Conservation (phyloP, 2,329 filamentous ascomycete species). For the Talaromyces sp. region DNA sequence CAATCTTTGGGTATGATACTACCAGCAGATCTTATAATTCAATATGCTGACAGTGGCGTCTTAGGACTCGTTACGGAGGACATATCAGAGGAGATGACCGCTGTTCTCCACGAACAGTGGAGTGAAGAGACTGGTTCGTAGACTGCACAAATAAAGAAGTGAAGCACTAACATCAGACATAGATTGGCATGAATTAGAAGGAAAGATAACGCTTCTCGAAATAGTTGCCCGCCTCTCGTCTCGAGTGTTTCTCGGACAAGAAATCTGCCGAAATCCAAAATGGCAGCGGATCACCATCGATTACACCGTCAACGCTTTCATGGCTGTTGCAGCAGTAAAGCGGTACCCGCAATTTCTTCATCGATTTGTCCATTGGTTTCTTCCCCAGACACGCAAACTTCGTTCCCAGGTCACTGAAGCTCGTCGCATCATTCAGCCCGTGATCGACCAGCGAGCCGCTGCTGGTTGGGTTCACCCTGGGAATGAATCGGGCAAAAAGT, state of each 20-base stretch:
- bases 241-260: conserved; percentile 15
- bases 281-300: conserved; percentile 14
- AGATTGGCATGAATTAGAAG: conserved; percentile 11
- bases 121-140: conserved; percentile 4
- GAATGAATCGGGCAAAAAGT: not conserved
- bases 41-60: not conserved
- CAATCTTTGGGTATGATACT: conserved; percentile 1
- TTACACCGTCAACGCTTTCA: conserved; percentile 12
- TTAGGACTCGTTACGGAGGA: conserved; percentile 7
- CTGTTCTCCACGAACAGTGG: conserved; percentile 4
- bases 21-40: too few species aligned
- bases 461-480: not conserved
- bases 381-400: conserved; percentile 33
- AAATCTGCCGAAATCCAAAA: conserved; percentile 13
- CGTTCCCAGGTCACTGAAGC: conserved; percentile 32
- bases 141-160: not conserved
- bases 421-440: conserved; percentile 24
- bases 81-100: conserved; percentile 7
- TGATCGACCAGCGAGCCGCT: conserved; percentile 11
- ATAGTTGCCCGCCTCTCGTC: conserved; percentile 13
- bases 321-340: conserved; percentile 30
- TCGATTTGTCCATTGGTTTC: conserved; percentile 35
- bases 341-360: conserved; percentile 33
- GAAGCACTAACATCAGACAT: not conserved
- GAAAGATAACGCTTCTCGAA: conserved; percentile 8